Evolutionary conservation across 768 basidiomycete genomes (phyloP).

Genomic region (Lentinus tigrinus): DNA sequence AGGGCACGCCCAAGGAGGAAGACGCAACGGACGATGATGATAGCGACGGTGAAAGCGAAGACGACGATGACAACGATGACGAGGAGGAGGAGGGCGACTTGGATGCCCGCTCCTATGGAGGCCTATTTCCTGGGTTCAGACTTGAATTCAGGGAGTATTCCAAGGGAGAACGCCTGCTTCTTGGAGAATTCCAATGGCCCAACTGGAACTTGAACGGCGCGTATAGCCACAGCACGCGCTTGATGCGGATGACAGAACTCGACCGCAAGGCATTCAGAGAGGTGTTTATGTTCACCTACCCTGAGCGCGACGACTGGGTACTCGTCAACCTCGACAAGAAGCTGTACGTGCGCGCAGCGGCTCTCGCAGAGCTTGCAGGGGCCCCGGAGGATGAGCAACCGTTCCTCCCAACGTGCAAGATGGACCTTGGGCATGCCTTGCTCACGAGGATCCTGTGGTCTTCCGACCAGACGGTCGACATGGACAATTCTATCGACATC

Average conservation of each 20-base stretch:
- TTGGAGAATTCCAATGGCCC: too few relatives aligned
- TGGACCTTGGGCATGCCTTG: slow-evolving; percentile 3
- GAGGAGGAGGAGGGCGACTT: too few relatives aligned
- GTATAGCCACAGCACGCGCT: too few relatives aligned
- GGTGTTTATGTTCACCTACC: not conserved
- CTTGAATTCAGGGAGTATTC: not conserved
- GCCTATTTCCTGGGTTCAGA: not conserved
- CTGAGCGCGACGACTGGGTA: slow-evolving; percentile 6
- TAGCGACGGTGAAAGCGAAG: too few relatives aligned
- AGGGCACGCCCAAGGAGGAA: too few relatives aligned
- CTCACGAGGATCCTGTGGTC: not conserved
- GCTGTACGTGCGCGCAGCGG: slow-evolving; percentile 1
- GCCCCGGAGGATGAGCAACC: not conserved
- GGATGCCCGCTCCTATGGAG: not conserved
- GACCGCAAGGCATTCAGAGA: not conserved
- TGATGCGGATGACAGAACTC: not conserved
- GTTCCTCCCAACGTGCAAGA: not conserved
- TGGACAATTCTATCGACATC: not conserved
- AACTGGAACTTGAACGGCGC: too few relatives aligned
- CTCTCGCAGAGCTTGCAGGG: not conserved
- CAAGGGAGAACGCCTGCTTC: too few relatives aligned
- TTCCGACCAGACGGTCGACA: not conserved
- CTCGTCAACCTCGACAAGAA: slow-evolving; percentile 1
- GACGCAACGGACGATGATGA: too few relatives aligned
- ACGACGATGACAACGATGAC: too few relatives aligned